Conservation (phyloP, 1,284 basidiomycete genomes). For the Stereum hirsutum region DNA sequence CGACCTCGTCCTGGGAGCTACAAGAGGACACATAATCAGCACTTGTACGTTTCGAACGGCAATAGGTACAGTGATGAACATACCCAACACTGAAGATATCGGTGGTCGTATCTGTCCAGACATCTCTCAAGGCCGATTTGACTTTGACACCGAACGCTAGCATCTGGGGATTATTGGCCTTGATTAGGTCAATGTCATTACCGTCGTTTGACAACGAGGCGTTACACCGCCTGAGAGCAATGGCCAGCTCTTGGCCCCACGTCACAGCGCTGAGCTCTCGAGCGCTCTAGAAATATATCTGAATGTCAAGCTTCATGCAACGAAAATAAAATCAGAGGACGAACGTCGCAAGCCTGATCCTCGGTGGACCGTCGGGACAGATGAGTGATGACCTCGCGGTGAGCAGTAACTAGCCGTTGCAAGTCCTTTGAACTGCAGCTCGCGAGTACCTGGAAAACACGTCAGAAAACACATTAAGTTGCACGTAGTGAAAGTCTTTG, state of each 20-base stretch:
- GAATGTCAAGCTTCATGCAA: background rate
- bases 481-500: constrained; percentile 8
- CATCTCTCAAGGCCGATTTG: constrained; percentile 48
- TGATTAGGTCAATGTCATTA: constrained; percentile 14
- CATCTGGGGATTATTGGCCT: constrained; percentile 24
- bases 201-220: constrained; percentile 29
- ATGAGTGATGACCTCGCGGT: constrained; percentile 56
- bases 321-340: constrained; percentile 13
- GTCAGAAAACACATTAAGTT: background rate
- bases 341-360: constrained; percentile 71
- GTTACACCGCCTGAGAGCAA: constrained; percentile 47
- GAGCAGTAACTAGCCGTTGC: constrained; percentile 46
- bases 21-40: constrained; percentile 1
- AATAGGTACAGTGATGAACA: constrained; percentile 12
- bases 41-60: background rate
- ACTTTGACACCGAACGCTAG: constrained; percentile 42
- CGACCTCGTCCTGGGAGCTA: constrained; percentile 52
- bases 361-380: constrained; percentile 60
- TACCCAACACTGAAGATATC: constrained; percentile 77
- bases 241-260: constrained; percentile 68
- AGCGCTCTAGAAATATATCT: constrained; percentile 46
- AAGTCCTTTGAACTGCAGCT: constrained; percentile 42
- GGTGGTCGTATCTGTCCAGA: constrained; percentile 56
- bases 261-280: constrained; percentile 63
- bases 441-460: constrained; percentile 42